These are phyloP conservation scores for Geosiphon pyriformis DNA, from an alignment of 192 early-diverging fungal species.

Conservation along the genomic window DNA sequence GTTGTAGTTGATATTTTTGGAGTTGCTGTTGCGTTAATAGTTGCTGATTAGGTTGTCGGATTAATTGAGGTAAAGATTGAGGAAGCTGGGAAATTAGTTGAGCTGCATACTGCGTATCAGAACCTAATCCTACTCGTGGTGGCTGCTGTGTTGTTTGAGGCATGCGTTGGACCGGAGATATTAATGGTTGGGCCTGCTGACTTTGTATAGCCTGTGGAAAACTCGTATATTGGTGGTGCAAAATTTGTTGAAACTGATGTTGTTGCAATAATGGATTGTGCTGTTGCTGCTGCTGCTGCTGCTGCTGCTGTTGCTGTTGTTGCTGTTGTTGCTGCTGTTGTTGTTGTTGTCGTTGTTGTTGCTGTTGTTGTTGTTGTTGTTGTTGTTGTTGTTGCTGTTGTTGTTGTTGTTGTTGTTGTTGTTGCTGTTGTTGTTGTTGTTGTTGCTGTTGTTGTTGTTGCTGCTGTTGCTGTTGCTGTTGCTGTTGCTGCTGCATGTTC, in stretches of 20 bases:
- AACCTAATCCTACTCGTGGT: no score
- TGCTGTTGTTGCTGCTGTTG: not conserved
- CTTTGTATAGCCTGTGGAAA: no score
- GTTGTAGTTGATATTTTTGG: not conserved
- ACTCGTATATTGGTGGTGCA: no score
- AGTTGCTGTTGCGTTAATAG: not conserved
- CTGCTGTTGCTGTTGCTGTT: slow-evolving; percentile 1
- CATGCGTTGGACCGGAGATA: no score
- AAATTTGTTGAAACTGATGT: not conserved
- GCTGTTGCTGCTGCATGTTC: not conserved
- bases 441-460: slow-evolving; percentile 1
- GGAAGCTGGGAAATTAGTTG: no score
- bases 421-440: not conserved
- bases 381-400: not conserved
- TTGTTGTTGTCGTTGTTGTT: not conserved
- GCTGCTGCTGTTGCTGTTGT: not conserved
- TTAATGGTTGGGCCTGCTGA: no score
- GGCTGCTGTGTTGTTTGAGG: no score
- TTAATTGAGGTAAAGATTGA: no score
- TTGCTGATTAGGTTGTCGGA: not conserved
- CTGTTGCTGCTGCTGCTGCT: not conserved
- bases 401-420: not conserved
- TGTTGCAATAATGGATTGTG: slow-evolving; percentile 3
- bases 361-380: not conserved
- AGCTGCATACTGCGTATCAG: no score